phyloP scores from a whole-genome alignment of 495 filamentous ascomycete species.

The Xylaria curta region DNA sequence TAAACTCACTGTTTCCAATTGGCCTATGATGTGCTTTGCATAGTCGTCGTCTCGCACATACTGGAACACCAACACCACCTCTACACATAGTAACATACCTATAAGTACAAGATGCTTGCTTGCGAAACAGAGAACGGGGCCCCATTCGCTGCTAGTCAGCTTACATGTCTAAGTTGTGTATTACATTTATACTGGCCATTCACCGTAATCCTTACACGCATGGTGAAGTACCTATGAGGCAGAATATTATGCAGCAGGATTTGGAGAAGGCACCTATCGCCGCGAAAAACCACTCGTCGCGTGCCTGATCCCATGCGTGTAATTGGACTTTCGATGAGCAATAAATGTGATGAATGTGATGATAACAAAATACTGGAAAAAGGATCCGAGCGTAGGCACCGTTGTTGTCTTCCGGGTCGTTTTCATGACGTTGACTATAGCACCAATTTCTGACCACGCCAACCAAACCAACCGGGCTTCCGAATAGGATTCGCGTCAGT shows the following conservation, averaged over 20 bases:
- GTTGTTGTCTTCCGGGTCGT: background rate
- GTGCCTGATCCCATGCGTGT: slow-evolving; percentile 8
- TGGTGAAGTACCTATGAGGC: slow-evolving; percentile 7
- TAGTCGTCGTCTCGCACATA: slow-evolving; percentile 1
- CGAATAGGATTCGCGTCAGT: background rate
- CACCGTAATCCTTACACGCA: slow-evolving; percentile 13
- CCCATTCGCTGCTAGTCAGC: slow-evolving; percentile 9
- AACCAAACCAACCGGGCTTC: background rate
- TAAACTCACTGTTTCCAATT: slow-evolving; percentile 14
- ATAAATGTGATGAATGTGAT: slow-evolving; percentile 17
- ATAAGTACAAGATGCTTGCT: background rate
- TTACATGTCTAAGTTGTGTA: slow-evolving; percentile 9
- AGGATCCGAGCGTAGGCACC: slow-evolving; percentile 5
- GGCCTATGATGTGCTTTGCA: slow-evolving; percentile 23
- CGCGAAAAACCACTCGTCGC: slow-evolving; percentile 18
- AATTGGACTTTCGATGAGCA: slow-evolving; percentile 16
- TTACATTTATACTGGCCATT: slow-evolving; percentile 16
- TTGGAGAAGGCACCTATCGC: slow-evolving; percentile 18
- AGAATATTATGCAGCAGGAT: slow-evolving; percentile 8
- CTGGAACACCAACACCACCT: slow-evolving; percentile 16
- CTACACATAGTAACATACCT: slow-evolving; percentile 1
- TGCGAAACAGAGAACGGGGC: slow-evolving; percentile 14
- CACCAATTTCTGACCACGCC: slow-evolving; percentile 10
- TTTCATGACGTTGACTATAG: slow-evolving; percentile 8
- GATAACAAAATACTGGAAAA: background rate